These are phyloP conservation scores for Alternaria panax DNA, from an alignment of 2,329 filamentous ascomycete genomes.

Conservation along the genomic window DNA sequence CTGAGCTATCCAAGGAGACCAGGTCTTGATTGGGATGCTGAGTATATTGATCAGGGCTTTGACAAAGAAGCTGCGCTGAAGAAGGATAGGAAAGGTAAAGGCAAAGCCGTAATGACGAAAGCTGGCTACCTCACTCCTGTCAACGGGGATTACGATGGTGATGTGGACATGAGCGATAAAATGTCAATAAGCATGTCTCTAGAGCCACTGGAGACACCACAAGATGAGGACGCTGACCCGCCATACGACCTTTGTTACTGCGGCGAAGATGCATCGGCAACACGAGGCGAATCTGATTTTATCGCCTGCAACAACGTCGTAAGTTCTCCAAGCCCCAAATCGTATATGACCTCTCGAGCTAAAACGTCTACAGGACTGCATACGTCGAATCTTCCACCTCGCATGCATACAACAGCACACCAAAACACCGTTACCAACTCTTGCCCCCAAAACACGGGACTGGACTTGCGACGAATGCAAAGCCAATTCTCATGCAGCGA, in stretches of 20 bases:
- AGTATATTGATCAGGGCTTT: too few species aligned
- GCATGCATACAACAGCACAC: slow-evolving; percentile 23
- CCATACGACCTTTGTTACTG: slow-evolving; percentile 30
- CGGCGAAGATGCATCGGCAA: slow-evolving; percentile 23
- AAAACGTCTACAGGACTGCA: slow-evolving; percentile 23
- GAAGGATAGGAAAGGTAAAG: slow-evolving; percentile 13
- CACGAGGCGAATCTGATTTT: slow-evolving; percentile 1
- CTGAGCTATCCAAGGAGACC: too few species aligned
- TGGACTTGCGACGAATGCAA: slow-evolving; percentile 24
- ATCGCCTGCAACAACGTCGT: slow-evolving; percentile 29
- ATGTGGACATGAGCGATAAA: slow-evolving; percentile 21
- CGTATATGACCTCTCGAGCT: background rate
- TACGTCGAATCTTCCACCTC: slow-evolving; percentile 31
- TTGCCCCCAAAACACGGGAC: background rate
- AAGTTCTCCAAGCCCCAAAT: slow-evolving; percentile 6
- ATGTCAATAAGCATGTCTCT: background rate
- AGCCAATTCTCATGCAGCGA: background rate
- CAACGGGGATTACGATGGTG: slow-evolving; percentile 23
- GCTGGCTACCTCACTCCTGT: slow-evolving; percentile 22
- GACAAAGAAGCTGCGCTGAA: background rate
- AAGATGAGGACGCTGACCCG: slow-evolving; percentile 7
- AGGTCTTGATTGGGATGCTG: too few species aligned
- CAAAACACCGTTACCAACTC: background rate
- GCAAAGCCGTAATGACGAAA: slow-evolving; percentile 13
- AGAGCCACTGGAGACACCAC: background rate